phyloP scores from a whole-genome alignment of 345 rosid genomes.

The Geranium brycei region DNA sequence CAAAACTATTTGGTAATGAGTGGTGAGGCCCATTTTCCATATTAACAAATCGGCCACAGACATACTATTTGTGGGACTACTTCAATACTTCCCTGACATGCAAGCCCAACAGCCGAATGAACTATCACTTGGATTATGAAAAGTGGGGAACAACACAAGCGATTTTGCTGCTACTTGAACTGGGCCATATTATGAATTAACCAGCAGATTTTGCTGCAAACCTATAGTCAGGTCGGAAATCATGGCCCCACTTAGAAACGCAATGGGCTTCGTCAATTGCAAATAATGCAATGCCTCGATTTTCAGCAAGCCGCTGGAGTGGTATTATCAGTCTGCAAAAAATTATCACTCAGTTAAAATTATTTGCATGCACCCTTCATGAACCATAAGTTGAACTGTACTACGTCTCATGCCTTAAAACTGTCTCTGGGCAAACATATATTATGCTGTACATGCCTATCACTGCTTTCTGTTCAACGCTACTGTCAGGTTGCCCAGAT shows the following conservation, averaged over 20 bases:
- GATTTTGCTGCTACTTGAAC: background rate
- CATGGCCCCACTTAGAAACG: constrained; percentile 95
- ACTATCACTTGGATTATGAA: background rate
- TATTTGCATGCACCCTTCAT: constrained; percentile 1
- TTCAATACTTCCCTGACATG: too few species aligned
- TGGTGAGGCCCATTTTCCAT: background rate
- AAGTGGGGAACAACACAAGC: background rate
- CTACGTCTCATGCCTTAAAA: constrained; percentile 35
- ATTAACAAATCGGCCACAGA: background rate
- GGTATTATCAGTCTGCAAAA: constrained; percentile 51
- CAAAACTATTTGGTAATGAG: background rate
- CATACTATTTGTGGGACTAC: background rate
- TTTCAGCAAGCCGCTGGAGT: constrained; percentile 63
- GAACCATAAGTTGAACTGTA: background rate
- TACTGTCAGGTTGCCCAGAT: constrained; percentile 81
- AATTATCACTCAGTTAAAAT: constrained; percentile 6
- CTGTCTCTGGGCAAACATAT: constrained; percentile 83
- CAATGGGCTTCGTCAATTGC: constrained; percentile 92
- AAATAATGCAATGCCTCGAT: constrained; percentile 68
- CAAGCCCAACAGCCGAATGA: too few species aligned
- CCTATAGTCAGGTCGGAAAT: constrained; percentile 83
- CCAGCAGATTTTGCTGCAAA: constrained; percentile 10
- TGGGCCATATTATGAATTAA: background rate
- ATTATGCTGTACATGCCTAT: constrained; percentile 63
- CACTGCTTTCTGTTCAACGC: constrained; percentile 76